Evolutionary conservation across 257 asterid species (phyloP).

Genomic region (Nicotiana knightiana): DNA sequence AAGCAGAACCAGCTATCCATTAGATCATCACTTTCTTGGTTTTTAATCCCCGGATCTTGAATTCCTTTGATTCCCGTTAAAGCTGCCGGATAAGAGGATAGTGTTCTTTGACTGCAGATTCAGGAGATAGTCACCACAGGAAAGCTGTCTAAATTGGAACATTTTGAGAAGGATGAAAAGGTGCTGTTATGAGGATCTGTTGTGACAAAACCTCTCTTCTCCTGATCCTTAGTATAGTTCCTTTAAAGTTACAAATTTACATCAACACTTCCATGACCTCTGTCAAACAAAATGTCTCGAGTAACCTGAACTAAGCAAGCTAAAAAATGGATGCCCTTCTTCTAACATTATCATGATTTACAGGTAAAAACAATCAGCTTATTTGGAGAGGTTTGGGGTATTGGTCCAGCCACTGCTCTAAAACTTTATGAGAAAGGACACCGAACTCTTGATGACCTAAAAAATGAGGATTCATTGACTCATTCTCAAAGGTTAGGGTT

Average conservation of each 20-base stretch:
- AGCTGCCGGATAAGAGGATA: background rate
- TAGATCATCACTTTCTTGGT: background rate
- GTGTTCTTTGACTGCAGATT: conserved; percentile 54
- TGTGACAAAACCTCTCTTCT: background rate
- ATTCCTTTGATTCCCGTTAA: background rate
- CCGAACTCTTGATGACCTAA: conserved; percentile 68
- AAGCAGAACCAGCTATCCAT: background rate
- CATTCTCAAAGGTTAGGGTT: conserved; percentile 76
- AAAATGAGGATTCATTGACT: conserved; percentile 67
- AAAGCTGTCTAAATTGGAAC: conserved; percentile 88
- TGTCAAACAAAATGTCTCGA: background rate
- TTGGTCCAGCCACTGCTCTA: conserved; percentile 84
- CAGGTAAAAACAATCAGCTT: conserved; percentile 82
- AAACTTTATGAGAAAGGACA: conserved; percentile 92
- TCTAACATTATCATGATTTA: conserved; percentile 10
- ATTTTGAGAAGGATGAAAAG: conserved; percentile 93
- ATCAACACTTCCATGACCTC: background rate
- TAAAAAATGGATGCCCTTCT: background rate
- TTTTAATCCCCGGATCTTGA: background rate
- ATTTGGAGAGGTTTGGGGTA: conserved; percentile 97
- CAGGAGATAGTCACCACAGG: conserved; percentile 95
- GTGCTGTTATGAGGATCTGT: conserved; percentile 26
- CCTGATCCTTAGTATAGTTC: background rate
- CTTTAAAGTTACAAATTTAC: background rate
- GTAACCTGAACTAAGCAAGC: conserved; percentile 2